Base-by-base conservation (phyloP, 805 yeast species). In the Spathaspora gorwiae region DNA sequence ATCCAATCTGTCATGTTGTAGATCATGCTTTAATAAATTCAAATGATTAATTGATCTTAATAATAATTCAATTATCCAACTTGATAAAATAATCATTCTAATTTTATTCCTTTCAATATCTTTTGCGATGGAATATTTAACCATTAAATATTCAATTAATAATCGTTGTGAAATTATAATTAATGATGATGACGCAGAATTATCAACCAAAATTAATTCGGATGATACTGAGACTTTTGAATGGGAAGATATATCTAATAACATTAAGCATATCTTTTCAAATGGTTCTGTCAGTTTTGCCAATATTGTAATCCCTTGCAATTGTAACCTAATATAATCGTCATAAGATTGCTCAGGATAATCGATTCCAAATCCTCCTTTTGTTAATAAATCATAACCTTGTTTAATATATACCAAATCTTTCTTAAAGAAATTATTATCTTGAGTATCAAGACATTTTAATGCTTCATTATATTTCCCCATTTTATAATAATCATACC, bases 391-490 rank as follows among this genome's bases (percentile, higher is more conserved):
- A 40, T 64, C 65, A 48, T 70, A 71, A 0, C 74, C 75, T 47
- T 68, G 70, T 45, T 65, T 67, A 13, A 62, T 58, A 26, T 61
- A 53, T 6, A 71, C 61, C 47, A 63, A 55, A 50, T 68, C 68
- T 39, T 49, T 55, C 40, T 63, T 56, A 37, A 48, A 49, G 43
- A 40, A 42, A 39, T 54, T 50, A 10, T 46, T 39, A 26, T 48
- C 48, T 12, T 37, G 48, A 10, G 47, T 43, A 7, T 58, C 61
- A n/a, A 62, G 49, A 19, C 54, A 59, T 1, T 59, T 51, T 39
- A 87, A 65, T 0, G 97, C 96, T 38, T 79, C 80, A 13, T 83
- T 87, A 61, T 73, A 92, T 46, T 77, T 61, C 1, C 70, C 70
- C 59, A 67, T 51, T 44, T 58, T 61, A 46, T 56, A 67, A 50